Conservation (phyloP, 441 rosid genomes). For the Corymbia citriodora region DNA sequence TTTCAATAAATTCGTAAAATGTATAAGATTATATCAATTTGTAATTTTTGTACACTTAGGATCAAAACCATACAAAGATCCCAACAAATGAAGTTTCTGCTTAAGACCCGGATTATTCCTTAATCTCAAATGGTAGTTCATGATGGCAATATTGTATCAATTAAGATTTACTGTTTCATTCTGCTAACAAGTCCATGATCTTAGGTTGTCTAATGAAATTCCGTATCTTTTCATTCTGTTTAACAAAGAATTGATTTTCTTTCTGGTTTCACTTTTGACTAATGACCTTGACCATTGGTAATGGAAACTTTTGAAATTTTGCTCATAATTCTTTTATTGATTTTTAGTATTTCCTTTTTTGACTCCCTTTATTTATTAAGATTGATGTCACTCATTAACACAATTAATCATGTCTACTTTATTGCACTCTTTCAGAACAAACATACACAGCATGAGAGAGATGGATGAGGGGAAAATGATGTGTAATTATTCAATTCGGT, state of each 20-base stretch:
- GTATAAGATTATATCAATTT: too few relatives aligned
- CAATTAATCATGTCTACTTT: not conserved
- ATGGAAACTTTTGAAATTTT: too few relatives aligned
- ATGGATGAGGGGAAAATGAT: slow-evolving; percentile 96
- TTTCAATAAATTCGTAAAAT: too few relatives aligned
- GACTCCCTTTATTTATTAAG: not conserved
- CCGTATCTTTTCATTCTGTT: not conserved
- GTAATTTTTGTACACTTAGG: not conserved
- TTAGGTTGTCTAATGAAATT: not conserved
- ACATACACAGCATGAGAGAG: slow-evolving; percentile 66
- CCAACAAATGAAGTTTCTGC: not conserved
- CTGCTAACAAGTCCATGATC: not conserved
- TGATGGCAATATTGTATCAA: not conserved
- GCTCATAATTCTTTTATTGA: not conserved
- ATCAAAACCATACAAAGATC: not conserved
- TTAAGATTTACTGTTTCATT: not conserved
- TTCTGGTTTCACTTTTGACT: too few relatives aligned
- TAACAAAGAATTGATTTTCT: too few relatives aligned
- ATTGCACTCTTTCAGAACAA: slow-evolving; percentile 25
- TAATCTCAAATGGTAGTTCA: too few relatives aligned
- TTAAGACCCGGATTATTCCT: too few relatives aligned
- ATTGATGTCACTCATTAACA: not conserved
- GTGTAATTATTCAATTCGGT: slow-evolving; percentile 80
- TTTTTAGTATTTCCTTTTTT: not conserved
- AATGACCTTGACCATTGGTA: too few relatives aligned